Evolutionary conservation across 2,329 filamentous ascomycete genomes (phyloP), one percentile per base, ranked within the genome.

Genomic region (Aspergillus sp.): DNA sequence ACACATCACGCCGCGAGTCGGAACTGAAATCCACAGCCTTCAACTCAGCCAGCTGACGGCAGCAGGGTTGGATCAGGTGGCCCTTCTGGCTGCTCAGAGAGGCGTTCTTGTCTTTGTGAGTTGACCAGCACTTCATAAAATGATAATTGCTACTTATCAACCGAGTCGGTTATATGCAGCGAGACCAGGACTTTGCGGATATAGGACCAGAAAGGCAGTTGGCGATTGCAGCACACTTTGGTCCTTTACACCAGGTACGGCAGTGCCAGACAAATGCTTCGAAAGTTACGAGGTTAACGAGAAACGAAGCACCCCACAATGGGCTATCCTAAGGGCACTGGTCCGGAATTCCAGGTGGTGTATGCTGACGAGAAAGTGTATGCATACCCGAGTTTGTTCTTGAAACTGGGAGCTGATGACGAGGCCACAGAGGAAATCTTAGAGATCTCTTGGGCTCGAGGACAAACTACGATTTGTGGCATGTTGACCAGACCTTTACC

Each of bases 331-430:
- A 35, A 53, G 35, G 57, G 57, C 6, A 53, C 57, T 19, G 53
- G 53, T 2, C 53, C 57, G 3, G 57, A 53, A 8, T 56, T 59
- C 11, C 57, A 59, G 25, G 57, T 59, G 4, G 52, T 59, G 19
- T 56, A 59, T 35, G 44, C 53, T 14, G 57, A 59, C 17, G 57
- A 59, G 25, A 59, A 56, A 44, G 57, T 56, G 57, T 59, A 52
- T n/a, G 53, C 23, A 7, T 23, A 15, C 4, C 37, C 23, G 19
- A 41, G 15, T 3, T 9, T n/a, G 27, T 7, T 6, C 12, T 6
- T n/a, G 9, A 8, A 19, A 19, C 15, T 46, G 14, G 11, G 3
- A 8, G 27, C 31, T 53, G 37, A 53, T n/a, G 6, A 15, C 23
- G 5, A 27, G 25, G n/a, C 8, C n/a, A 31, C 41, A 56, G 57